Conservation (phyloP, 257 asterid genomes). For the Catharanthus roseus region DNA sequence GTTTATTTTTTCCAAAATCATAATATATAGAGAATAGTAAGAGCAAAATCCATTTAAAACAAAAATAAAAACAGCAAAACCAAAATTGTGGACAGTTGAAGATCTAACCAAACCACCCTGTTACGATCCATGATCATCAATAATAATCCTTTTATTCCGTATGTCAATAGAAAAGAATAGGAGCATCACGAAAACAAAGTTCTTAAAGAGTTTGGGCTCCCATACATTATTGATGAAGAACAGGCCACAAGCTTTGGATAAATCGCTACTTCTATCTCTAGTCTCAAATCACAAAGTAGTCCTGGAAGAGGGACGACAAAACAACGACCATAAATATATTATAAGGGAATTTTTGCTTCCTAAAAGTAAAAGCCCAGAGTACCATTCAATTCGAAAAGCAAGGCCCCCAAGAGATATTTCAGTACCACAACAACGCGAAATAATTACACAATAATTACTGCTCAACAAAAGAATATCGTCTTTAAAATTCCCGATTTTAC, state of each 20-base stretch:
- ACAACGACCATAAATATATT: not conserved
- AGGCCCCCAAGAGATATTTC: not conserved
- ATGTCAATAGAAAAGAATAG: not conserved
- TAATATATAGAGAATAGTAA: too few species aligned
- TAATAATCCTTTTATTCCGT: not conserved
- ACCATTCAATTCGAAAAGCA: not conserved
- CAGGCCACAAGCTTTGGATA: not conserved
- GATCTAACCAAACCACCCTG: too few species aligned
- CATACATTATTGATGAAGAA: not conserved
- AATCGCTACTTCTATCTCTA: not conserved
- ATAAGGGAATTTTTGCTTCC: not conserved
- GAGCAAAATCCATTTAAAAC: too few species aligned
- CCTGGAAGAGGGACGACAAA: not conserved
- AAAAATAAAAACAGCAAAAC: too few species aligned
- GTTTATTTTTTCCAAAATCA: too few species aligned
- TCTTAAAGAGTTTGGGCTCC: not conserved
- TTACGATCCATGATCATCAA: too few species aligned
- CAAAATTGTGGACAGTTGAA: too few species aligned
- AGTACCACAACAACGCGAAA: not conserved
- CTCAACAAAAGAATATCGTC: conserved; percentile 4
- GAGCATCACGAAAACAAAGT: not conserved
- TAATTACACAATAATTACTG: not conserved
- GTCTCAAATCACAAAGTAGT: too few species aligned
- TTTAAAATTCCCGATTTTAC: not conserved
- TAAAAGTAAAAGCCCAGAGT: not conserved